Base-by-base conservation (phyloP, 2,329 filamentous ascomycete genomes). In the Chrysoporthe puriensis region DNA sequence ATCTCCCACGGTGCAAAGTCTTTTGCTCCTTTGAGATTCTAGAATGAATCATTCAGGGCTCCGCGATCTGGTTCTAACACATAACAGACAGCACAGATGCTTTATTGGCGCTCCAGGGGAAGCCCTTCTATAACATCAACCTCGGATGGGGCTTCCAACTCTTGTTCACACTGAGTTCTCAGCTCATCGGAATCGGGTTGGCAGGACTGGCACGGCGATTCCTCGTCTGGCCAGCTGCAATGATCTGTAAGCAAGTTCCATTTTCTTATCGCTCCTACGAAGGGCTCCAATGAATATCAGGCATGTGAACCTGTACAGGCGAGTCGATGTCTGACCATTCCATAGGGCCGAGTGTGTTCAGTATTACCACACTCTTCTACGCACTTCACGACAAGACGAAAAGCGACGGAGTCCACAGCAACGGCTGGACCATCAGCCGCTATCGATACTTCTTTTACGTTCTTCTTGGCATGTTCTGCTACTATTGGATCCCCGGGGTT, bases 101-200 rank as follows among this genome's bases (percentile, higher is more conserved):
- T 9, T 69, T 79, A 48, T 75, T 79, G 8, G 78, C 80, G 3
- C 74, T 81, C 3, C 78, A 80, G 65, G 79, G 78, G 21, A 79
- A 79, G 70, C 78, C 79, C 0, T 81, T 78, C 26, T 79, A 79
- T 64, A 68, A 80, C 21, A 79, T 80, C 6, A 78, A 82, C 4
- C 75, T 83, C 0, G 79, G 83, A 8, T 83, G 82, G 71, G 83
- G 82, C 0, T 86, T 84, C 67, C 79, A 84, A 56, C 73, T 85
- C 2, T 74, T 85, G 0, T 76, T 86, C 61, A 80, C 78, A 3
- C 76, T 86, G 43, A 83, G 82, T 44, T 84, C 82, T 1, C 84
- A 86, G 70, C 72, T 84, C n/a, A 81, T 86, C 64, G 85, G 85
- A 0, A 85, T 86, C 56, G 82, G 83, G 2, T 74, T 86, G 40